Evolutionary conservation across 345 rosid species (phyloP).

Genomic region (Populus euphratica): DNA sequence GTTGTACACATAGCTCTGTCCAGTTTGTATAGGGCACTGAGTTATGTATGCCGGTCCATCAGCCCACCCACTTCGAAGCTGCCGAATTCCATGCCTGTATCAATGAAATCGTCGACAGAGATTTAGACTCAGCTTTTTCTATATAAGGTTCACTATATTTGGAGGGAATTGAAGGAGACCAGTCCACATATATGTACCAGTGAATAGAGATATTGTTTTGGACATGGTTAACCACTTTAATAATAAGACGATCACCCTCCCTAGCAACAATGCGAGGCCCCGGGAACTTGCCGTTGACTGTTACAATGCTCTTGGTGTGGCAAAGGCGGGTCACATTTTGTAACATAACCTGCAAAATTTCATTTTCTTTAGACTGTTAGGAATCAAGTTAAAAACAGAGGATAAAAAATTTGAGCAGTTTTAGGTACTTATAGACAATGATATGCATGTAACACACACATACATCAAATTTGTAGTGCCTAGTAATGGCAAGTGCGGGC

Average conservation of each 20-base stretch:
- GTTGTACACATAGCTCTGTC: conserved; percentile 20
- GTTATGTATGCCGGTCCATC: conserved; percentile 17
- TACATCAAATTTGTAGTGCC: conserved; percentile 22
- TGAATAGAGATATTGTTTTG: conserved; percentile 23
- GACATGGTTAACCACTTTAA: conserved; percentile 21
- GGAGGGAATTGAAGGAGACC: not conserved
- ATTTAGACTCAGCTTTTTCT: not conserved
- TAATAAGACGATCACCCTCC: conserved; percentile 18
- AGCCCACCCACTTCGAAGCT: conserved; percentile 16
- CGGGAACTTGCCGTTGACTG: conserved; percentile 18
- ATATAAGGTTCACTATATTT: not conserved
- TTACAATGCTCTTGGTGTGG: conserved; percentile 14
- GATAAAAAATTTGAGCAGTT: not conserved
- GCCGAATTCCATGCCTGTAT: conserved; percentile 19
- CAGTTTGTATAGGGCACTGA: conserved; percentile 17
- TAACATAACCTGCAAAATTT: conserved; percentile 2
- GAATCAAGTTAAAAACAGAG: not conserved
- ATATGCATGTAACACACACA: not conserved
- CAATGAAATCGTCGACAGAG: not conserved
- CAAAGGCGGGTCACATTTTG: conserved; percentile 23
- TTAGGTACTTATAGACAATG: not conserved
- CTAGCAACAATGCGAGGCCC: conserved; percentile 26
- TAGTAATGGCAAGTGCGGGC: conserved; percentile 13
- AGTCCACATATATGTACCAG: not conserved
- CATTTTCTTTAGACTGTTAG: not conserved